Evolutionary conservation across 1,284 basidiomycete genomes (phyloP).

Genomic region (Irpex rosettiformis): DNA sequence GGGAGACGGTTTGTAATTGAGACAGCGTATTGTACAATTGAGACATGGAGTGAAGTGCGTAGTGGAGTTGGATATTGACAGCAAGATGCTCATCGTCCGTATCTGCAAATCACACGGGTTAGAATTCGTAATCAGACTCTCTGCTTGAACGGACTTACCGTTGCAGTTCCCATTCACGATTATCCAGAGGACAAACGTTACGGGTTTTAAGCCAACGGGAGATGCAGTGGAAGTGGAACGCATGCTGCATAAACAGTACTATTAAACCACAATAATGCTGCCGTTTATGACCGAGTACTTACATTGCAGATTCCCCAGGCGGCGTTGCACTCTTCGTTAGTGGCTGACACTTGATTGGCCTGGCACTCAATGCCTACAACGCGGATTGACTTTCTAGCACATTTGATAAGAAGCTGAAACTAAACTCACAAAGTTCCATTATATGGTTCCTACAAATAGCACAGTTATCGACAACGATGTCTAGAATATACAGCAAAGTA

Average conservation of each 20-base stretch:
- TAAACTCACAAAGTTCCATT: conserved; percentile 89
- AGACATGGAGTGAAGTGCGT: neutral
- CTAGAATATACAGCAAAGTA: conserved; percentile 46
- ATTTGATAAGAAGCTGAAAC: conserved; percentile 5
- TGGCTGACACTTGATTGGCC: conserved; percentile 96
- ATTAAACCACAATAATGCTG: neutral
- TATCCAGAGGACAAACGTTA: conserved; percentile 98
- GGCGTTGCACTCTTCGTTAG: conserved; percentile 96
- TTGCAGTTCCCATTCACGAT: conserved; percentile 93
- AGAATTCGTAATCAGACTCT: neutral
- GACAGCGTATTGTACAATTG: conserved; percentile 7
- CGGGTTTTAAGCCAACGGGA: conserved; percentile 99
- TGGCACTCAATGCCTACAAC: conserved; percentile 96
- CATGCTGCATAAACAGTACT: conserved; percentile 62
- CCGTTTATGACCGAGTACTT: conserved; percentile 28
- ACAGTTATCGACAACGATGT: conserved; percentile 95
- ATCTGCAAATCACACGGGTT: conserved; percentile 2
- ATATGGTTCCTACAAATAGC: conserved; percentile 97
- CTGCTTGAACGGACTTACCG: conserved; percentile 54
- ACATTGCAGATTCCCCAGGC: conserved; percentile 99
- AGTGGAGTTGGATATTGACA: neutral
- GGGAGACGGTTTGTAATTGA: neutral
- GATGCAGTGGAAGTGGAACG: conserved; percentile 99
- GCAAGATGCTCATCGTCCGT: conserved; percentile 11
- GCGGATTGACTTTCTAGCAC: too few species aligned